phyloP scores from a whole-genome alignment of 768 basidiomycete genomes.

The Leccinum pellstonianum region DNA sequence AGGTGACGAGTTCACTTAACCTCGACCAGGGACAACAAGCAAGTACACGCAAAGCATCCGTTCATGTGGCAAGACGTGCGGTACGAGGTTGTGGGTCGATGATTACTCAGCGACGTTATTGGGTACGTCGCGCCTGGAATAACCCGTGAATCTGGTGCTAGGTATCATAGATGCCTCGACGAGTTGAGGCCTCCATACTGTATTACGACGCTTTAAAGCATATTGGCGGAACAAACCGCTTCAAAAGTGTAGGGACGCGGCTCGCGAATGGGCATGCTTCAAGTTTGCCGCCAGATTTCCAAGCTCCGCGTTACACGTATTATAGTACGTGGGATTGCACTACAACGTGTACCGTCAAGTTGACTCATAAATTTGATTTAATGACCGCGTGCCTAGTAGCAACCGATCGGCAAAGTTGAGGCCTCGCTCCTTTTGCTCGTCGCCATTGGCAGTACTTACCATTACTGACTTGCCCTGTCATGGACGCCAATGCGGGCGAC shows the following conservation, averaged over 20 bases:
- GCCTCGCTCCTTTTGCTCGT: not conserved
- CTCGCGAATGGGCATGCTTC: slow-evolving; percentile 43
- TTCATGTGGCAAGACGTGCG: too few species aligned
- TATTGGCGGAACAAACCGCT: slow-evolving; percentile 33
- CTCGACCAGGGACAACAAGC: too few species aligned
- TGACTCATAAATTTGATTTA: too few species aligned
- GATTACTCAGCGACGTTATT: slow-evolving; percentile 67
- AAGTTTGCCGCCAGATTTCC: slow-evolving; percentile 44
- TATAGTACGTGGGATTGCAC: too few species aligned
- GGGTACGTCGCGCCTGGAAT: slow-evolving; percentile 61
- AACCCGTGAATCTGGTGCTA: slow-evolving; percentile 44
- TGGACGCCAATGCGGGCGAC: not conserved
- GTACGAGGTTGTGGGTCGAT: slow-evolving; percentile 50
- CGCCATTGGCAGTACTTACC: too few species aligned
- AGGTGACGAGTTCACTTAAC: too few species aligned
- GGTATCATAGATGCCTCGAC: slow-evolving; percentile 9
- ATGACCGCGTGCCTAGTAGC: too few species aligned
- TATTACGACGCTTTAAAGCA: slow-evolving; percentile 48
- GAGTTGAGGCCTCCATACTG: too few species aligned
- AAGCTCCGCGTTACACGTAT: slow-evolving; percentile 33
- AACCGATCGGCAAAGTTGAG: not conserved
- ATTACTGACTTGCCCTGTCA: not conserved
- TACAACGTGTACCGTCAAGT: too few species aligned
- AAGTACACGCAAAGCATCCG: too few species aligned
- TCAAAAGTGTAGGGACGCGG: slow-evolving; percentile 34